Base-by-base conservation (phyloP, 2,329 filamentous ascomycete species). In the Cladophialophora exuberans region DNA sequence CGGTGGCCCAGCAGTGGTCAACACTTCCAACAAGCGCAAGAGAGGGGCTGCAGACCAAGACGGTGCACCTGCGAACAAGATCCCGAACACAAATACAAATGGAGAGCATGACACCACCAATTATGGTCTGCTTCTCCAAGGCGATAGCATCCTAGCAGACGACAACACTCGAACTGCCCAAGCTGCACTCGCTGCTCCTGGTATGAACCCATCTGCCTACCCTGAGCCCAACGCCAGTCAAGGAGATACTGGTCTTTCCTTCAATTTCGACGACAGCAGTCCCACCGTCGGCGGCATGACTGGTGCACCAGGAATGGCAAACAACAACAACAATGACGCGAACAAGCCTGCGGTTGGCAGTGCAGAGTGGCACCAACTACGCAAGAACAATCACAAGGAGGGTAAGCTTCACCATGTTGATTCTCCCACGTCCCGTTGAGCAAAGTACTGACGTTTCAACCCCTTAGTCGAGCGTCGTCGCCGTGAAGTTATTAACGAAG, bases 321-420 rank as follows among this genome's bases (percentile, higher is more conserved):
- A 26, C 17, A 46, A 26, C 11, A 43, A 5, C 61, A 38, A 31
- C 13, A 41, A 33, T 18, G 22, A 38, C 61, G 77, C 74, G 13
- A 75, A 81, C 54, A 97, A 97, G 73, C 92, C 92, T 6, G 84
- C 87, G 5, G 94, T 97, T n/a, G 94, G 94, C 2, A 94, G 91
- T 1, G 90, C 96, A 50, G 93, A 97, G 73, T 99, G 94, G 94
- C 94, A 99, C 72, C 96, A 96, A 72, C 86, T 96, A 66, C 85
- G 94, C 59, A 94, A 96, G 70, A 93, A 97, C 67, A 99, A 97
- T 62, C 94, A 99, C 76, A 99, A 99, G 83, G 93, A 97, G 81
- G 94, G 93, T 94, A 75, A 68, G 82, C 70, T 44, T n/a, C 2
- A 31, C 20, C 28, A n/a, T n/a, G n/a, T 13, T 6, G 17, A 48